phyloP scores from a whole-genome alignment of 1,284 basidiomycete species.

The Microbotryum violaceum region DNA sequence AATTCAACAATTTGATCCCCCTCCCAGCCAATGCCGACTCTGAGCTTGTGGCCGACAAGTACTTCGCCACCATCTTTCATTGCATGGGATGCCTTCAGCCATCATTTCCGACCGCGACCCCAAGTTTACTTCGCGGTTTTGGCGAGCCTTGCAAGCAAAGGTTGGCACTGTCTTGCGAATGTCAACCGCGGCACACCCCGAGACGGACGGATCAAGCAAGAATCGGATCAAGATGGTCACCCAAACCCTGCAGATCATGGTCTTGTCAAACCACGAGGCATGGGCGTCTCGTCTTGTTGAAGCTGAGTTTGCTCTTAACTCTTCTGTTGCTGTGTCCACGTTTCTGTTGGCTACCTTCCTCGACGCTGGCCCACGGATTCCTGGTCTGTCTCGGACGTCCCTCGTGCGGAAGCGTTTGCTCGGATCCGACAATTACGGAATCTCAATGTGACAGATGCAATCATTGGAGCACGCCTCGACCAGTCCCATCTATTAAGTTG shows the following conservation, averaged over 20 bases:
- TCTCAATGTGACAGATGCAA: conserved; percentile 3
- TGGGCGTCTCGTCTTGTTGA: conserved; percentile 12
- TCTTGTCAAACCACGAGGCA: conserved; percentile 20
- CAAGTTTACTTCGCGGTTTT: conserved; percentile 47
- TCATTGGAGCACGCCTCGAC: conserved; percentile 5
- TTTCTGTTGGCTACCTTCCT: no score
- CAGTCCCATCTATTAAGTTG: no score
- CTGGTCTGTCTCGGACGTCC: no score
- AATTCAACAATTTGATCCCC: no score
- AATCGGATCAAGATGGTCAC: conserved; percentile 32
- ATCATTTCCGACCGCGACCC: conserved; percentile 47
- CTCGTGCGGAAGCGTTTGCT: no score
- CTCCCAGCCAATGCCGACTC: neutral
- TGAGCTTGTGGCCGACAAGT: neutral
- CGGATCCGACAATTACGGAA: neutral
- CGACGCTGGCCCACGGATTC: no score
- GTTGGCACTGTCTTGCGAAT: conserved; percentile 39
- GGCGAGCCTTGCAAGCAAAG: conserved; percentile 42
- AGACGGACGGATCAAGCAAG: conserved; percentile 36
- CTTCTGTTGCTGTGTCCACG: no score
- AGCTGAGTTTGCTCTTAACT: no score
- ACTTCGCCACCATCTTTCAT: neutral
- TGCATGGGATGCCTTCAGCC: conserved; percentile 35
- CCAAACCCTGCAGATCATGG: conserved; percentile 13
- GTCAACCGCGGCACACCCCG: conserved; percentile 36